Base-by-base conservation (phyloP, 805 yeast species). In the Jamesozyma spencerorum region DNA sequence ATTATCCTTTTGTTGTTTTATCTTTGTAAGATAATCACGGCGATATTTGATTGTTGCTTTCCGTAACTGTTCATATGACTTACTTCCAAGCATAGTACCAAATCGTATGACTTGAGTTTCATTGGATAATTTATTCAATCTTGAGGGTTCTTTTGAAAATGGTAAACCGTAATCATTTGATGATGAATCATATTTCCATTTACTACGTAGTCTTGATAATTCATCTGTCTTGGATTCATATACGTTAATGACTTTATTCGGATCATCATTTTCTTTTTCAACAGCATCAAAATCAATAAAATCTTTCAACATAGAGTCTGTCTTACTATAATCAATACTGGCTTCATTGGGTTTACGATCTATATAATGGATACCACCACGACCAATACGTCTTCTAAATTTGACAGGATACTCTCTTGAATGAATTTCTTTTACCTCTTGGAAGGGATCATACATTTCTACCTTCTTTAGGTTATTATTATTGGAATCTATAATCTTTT, bases 51-150 rank as follows among this genome's bases (percentile, higher is more conserved):
- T 42, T 17, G 63, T 77, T 17, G 88, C 81, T 55, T 87, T 86
- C 51, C 85, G 68, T 47, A 80, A 65, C 38, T 79, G 72, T 40
- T 87, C 96, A 55, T 84, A 84, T 0, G 96, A 80, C 60, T 88
- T 90, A 3, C 92, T 77, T 32, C 87, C 68, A 26, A 90, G 63
- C 96, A 87, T 87, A 5, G 94, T 77, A 7, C 96, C 95, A 63
- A 88, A 88, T 44, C 97, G 69, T 24, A 90, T 84, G 1, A 84
- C 79, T 62, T 88, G 97, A 1, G 96, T 87, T 38, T 80, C 90
- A 40, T 81, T 81, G 12, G 86, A 75, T 32, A 88, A 85, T 47
- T 82, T 81, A 55, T 88, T 88, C 51, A 88, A 69, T 41, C 74
- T 72, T 0, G 95, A 79, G 0, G 97, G 96, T 59, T 86, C 95